A percentile compares a stretch with the other conserved stretches of the same genome.
Evolutionary conservation across 129 eudicot genomes (phyloP).

Genomic region (Saussurea involucrata): DNA sequence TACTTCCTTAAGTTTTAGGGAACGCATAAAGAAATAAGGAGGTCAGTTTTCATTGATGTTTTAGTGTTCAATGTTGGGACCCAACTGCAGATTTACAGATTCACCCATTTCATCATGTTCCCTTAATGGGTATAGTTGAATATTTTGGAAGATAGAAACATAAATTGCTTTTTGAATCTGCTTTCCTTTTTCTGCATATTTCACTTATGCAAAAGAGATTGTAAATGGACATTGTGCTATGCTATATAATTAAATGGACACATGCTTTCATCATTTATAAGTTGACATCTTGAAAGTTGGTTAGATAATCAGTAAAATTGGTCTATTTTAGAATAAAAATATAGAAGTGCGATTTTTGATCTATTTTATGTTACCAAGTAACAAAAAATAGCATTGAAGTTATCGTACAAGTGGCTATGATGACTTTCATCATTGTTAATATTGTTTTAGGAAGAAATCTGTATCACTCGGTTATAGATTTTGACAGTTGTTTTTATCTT

Average conservation of each 20-base stretch:
- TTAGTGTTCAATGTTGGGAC: slow-evolving; percentile 10
- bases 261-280: neutral
- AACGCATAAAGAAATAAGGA: neutral
- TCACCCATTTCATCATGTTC: slow-evolving; percentile 2
- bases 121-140: neutral
- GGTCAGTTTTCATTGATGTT: neutral
- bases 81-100: slow-evolving; percentile 1
- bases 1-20: neutral
- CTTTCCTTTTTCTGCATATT: slow-evolving; percentile 4
- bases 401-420: neutral
- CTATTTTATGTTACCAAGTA: neutral
- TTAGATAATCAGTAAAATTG: slow-evolving; percentile 1
- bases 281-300: neutral
- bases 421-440: neutral
- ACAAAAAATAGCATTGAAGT: neutral
- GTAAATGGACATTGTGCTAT: neutral
- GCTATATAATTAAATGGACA: neutral
- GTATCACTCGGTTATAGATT: neutral
- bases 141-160: slow-evolving; percentile 1
- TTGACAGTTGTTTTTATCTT: neutral
- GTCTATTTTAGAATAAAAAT: neutral
- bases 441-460: neutral
- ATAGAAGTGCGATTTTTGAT: neutral
- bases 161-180: neutral
- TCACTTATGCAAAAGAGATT: slow-evolving; percentile 8